Base-by-base conservation (phyloP, 2,329 filamentous ascomycete genomes). In the Tolypocladium endophyticum region DNA sequence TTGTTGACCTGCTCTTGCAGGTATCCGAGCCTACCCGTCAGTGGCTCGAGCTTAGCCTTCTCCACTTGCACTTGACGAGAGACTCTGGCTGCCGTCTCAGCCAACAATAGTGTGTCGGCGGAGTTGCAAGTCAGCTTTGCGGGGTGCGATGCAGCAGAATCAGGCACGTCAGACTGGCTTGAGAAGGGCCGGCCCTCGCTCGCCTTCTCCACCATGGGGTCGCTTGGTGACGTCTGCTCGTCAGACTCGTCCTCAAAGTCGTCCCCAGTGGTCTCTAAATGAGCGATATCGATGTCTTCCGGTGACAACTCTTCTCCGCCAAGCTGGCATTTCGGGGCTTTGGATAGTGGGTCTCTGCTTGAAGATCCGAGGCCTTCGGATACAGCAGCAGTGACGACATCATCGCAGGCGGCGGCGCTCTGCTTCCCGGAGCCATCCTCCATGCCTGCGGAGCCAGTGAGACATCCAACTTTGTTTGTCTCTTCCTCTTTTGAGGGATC, bases 251-350 rank as follows among this genome's bases (percentile, higher is more conserved):
- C 69, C 3, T 69, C 66, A 8, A 66, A 62, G 8, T 64, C 59
- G 50, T 72, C 69, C 18, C 69, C 68, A 35, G 65, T 57, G 6
- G 54, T 64, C 39, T 71, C 70, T 23, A 70, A 30, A 52, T 75
- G 74, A 61, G 77, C 76, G 30, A 83, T 75, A 54, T 81, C 73
- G 56, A 83, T 81, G 59, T 83, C 79, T 2, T 82, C 80, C 0
- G 78, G 77, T 5, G 64, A 69, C 4, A 69, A 56, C 16, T 74
- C 74, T 6, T n/a, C 30, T 33, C 35, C 56, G 41, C n/a, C 38
- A 20, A 56, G 38, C 33, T 36, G 14, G 12, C 47, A 53, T 23
- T 63, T 54, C 20, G 14, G 5, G 12, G 20, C 30, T 11, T 36
- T 54, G n/a, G 11, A 35, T n/a, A 16, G 30, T 30, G 30, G 6